Percentiles rank a stretch among this genome's conserved stretches.
These are phyloP conservation scores for Neoarthrinium moseri DNA, from an alignment of 2,329 filamentous ascomycete species.

Conservation along the genomic window DNA sequence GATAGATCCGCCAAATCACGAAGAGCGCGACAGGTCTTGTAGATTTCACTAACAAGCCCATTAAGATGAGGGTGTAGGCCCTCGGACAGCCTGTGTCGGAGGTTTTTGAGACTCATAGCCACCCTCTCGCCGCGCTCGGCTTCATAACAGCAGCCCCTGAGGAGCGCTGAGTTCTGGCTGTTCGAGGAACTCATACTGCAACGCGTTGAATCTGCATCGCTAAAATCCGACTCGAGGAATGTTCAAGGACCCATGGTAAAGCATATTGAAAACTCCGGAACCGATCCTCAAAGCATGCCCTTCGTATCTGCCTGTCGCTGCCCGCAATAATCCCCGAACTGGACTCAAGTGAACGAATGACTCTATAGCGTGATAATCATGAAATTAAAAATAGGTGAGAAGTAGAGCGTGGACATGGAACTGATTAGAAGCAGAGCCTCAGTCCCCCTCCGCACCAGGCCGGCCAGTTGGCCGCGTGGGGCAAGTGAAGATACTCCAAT, in stretches of 20 bases:
- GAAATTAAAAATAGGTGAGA: neutral
- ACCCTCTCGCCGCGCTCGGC: conserved; percentile 51
- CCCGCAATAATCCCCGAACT: no score
- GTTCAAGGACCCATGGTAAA: no score
- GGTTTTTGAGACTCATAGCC: conserved; percentile 44
- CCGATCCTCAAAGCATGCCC: no score
- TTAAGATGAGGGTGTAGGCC: conserved; percentile 45
- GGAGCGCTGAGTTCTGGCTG: conserved; percentile 33
- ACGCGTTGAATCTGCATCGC: neutral
- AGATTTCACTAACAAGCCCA: conserved; percentile 46
- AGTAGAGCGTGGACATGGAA: neutral
- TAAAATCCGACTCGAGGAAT: no score
- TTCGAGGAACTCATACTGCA: conserved; percentile 5
- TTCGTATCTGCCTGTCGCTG: no score
- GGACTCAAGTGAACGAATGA: no score
- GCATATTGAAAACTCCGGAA: no score
- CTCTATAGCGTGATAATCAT: no score
- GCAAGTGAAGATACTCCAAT: conserved; percentile 12
- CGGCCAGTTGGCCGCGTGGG: conserved; percentile 24
- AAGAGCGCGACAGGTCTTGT: conserved; percentile 41
- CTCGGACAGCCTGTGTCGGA: conserved; percentile 44
- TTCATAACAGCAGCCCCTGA: conserved; percentile 54
- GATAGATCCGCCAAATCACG: conserved; percentile 55
- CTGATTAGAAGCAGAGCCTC: conserved; percentile 7
- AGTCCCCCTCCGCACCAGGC: conserved; percentile 20